These are phyloP conservation scores for Inga leiocalycina DNA, from an alignment of 306 rosid genomes.

Conservation along the genomic window DNA sequence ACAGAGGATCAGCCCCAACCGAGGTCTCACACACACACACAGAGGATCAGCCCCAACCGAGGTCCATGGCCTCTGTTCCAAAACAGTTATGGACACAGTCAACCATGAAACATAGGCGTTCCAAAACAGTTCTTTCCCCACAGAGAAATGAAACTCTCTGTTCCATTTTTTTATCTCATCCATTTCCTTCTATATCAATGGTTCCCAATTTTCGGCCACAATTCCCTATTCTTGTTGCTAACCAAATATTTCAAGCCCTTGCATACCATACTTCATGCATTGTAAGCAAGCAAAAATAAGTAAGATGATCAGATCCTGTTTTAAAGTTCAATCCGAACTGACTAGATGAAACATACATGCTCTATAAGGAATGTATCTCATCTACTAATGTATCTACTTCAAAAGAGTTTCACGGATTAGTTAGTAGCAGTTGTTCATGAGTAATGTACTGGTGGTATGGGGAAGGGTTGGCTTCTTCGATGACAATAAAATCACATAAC, in stretches of 20 bases:
- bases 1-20: not conserved
- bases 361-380: not conserved
- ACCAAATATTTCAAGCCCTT: conserved; percentile 5
- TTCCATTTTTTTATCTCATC: not conserved
- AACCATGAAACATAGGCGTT: not conserved
- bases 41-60: not conserved
- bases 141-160: not conserved
- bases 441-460: not conserved
- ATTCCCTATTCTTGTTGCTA: conserved; percentile 21
- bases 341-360: not conserved
- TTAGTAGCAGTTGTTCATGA: not conserved
- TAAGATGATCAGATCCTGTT: not conserved
- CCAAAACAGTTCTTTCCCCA: not conserved
- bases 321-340: not conserved
- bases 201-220: conserved; percentile 9
- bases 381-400: not conserved
- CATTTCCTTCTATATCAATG: conserved; percentile 1
- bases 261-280: conserved; percentile 10
- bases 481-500: not conserved
- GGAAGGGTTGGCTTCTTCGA: not conserved
- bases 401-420: not conserved
- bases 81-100: not conserved
- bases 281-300: not conserved
- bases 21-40: no score
- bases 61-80: not conserved